Conservation (phyloP, 805 yeast genomes). For the Ogataea trehaloabstinens region DNA sequence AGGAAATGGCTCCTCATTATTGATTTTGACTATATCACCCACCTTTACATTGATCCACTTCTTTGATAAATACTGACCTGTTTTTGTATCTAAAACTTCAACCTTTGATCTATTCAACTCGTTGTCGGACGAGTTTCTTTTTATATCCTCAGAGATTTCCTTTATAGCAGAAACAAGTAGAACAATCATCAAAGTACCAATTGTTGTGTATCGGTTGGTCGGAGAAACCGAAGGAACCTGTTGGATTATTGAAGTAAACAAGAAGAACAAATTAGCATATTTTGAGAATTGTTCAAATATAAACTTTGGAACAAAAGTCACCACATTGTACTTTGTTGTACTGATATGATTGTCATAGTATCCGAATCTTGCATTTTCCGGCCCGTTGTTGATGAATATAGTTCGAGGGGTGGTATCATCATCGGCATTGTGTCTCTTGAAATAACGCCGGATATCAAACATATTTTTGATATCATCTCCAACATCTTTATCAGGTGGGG, state of each 20-base stretch:
- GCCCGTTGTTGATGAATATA: slow-evolving; percentile 65
- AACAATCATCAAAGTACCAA: slow-evolving; percentile 85
- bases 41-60: slow-evolving; percentile 88
- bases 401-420: slow-evolving; percentile 50
- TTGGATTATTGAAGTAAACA: slow-evolving; percentile 89
- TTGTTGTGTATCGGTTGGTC: slow-evolving; percentile 92
- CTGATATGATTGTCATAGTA: slow-evolving; percentile 84
- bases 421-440: slow-evolving; percentile 17
- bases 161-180: slow-evolving; percentile 87
- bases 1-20: slow-evolving; percentile 87
- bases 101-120: slow-evolving; percentile 78
- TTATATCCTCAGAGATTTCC: slow-evolving; percentile 86
- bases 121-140: slow-evolving; percentile 82
- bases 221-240: slow-evolving; percentile 98
- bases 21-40: slow-evolving; percentile 86
- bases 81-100: slow-evolving; percentile 53
- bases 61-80: slow-evolving; percentile 61
- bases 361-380: slow-evolving; percentile 50
- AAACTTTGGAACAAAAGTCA: slow-evolving; percentile 93
- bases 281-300: slow-evolving; percentile 95
- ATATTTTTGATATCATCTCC: slow-evolving; percentile 20
- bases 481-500: slow-evolving; percentile 23
- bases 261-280: slow-evolving; percentile 91
- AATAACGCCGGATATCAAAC: slow-evolving; percentile 30
- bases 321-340: slow-evolving; percentile 91